Percentiles rank a stretch among this genome's conserved stretches.
These are phyloP conservation scores for Fusarium sp. DNA, from an alignment of 2,329 filamentous ascomycete species.

Conservation along the genomic window DNA sequence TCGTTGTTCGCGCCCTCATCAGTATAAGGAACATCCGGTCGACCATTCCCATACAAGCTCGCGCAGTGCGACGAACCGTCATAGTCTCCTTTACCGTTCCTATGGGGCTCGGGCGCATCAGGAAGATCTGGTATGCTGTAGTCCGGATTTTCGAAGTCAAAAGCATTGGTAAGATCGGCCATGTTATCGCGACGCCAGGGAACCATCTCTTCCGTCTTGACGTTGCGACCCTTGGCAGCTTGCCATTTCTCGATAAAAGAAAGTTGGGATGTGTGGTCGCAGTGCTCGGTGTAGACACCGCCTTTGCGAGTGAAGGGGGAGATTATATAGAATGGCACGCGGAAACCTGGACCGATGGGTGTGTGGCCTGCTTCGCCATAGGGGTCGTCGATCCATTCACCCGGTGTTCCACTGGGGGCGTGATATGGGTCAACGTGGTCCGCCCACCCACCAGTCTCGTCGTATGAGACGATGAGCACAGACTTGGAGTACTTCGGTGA, in stretches of 20 bases:
- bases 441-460: conserved; percentile 15
- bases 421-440: conserved; percentile 12
- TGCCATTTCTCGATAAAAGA: conserved; percentile 13
- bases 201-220: background rate
- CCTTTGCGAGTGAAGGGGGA: conserved; percentile 14
- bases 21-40: conserved; percentile 5
- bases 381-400: conserved; percentile 18
- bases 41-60: background rate
- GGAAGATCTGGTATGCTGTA: background rate
- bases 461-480: background rate
- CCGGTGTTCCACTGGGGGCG: background rate
- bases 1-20: background rate
- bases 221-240: conserved; percentile 11
- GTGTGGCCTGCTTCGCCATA: conserved; percentile 9
- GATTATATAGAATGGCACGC: conserved; percentile 17
- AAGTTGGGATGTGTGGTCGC: background rate
- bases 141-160: conserved; percentile 4
- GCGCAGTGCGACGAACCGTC: conserved; percentile 4
- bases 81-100: background rate
- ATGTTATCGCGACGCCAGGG: conserved; percentile 18
- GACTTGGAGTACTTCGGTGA: conserved; percentile 16
- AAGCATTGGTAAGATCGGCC: conserved; percentile 18
- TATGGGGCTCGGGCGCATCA: background rate
- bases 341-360: background rate
- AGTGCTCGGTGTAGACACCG: conserved; percentile 14